Conservation (phyloP, 768 basidiomycete genomes). For the Naganishia onofrii region DNA sequence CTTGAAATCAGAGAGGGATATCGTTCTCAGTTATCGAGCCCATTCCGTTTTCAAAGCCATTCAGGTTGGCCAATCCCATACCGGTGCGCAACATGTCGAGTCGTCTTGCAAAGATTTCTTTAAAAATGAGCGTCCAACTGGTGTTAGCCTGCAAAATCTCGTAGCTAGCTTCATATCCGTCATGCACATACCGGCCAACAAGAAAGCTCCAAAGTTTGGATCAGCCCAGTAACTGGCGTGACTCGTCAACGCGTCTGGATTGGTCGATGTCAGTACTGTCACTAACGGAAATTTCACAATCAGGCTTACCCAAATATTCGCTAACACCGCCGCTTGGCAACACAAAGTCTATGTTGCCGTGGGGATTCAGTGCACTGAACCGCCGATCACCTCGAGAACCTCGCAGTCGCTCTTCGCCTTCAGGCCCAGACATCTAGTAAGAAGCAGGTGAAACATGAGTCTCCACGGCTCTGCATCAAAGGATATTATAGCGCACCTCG, state of each 20-base stretch:
- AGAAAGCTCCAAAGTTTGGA: slow-evolving; percentile 53
- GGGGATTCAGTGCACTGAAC: slow-evolving; percentile 56
- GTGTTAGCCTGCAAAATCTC: no score
- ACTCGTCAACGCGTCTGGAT: slow-evolving; percentile 48
- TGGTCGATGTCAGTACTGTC: neutral
- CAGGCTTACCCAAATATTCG: slow-evolving; percentile 52
- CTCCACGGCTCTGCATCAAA: neutral
- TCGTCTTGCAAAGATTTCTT: slow-evolving; percentile 53
- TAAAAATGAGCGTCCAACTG: neutral
- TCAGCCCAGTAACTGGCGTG: slow-evolving; percentile 55
- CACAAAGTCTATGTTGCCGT: slow-evolving; percentile 56
- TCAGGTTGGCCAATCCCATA: slow-evolving; percentile 47
- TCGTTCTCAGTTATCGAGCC: slow-evolving; percentile 4
- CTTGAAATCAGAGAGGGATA: neutral
- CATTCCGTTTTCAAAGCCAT: neutral
- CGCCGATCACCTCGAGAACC: slow-evolving; percentile 50
- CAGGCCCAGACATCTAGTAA: slow-evolving; percentile 47
- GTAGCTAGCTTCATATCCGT: neutral
- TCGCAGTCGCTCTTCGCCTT: slow-evolving; percentile 48
- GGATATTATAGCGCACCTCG: slow-evolving; percentile 40
- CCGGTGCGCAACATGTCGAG: slow-evolving; percentile 53
- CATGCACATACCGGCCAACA: slow-evolving; percentile 43
- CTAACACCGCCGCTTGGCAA: slow-evolving; percentile 54
- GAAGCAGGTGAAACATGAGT: neutral
- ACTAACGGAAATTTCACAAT: neutral